These are phyloP conservation scores for Hyaloperonospora brassicae DNA, from an alignment of 352 stramenopile species.

Conservation along the genomic window DNA sequence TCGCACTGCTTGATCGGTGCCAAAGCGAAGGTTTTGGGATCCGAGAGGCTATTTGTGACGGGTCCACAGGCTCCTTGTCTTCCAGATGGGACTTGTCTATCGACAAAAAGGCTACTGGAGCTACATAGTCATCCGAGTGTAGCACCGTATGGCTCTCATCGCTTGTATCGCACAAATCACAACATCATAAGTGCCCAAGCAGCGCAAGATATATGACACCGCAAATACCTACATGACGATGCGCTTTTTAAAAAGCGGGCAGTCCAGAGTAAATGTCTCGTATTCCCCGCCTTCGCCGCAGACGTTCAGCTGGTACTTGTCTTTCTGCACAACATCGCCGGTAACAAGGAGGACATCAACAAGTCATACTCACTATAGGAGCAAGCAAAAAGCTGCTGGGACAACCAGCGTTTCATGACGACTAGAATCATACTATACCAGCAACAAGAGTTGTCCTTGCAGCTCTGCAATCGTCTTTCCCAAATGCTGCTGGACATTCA, in stretches of 20 bases:
- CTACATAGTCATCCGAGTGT: constrained; percentile 88
- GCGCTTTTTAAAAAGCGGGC: constrained; percentile 90
- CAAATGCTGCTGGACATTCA: constrained; percentile 81
- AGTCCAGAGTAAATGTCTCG: constrained; percentile 98
- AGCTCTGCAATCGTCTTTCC: constrained; percentile 83
- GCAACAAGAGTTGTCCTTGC: constrained; percentile 79
- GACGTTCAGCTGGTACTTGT: constrained; percentile 96
- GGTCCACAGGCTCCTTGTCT: constrained; percentile 58
- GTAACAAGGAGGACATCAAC: constrained; percentile 3
- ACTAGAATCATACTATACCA: constrained; percentile 32
- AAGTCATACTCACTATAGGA: not conserved
- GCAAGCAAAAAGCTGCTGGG: constrained; percentile 1
- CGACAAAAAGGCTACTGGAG: constrained; percentile 88
- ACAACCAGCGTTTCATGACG: not conserved
- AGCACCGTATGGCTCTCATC: constrained; percentile 90
- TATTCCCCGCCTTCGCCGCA: constrained; percentile 99
- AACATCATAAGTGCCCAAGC: not conserved
- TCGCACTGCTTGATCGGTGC: not conserved
- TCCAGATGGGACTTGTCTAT: constrained; percentile 88
- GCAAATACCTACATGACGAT: constrained; percentile 76
- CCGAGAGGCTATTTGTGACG: constrained; percentile 32
- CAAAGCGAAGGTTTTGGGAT: constrained; percentile 16
- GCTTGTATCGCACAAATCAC: constrained; percentile 18
- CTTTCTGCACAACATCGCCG: constrained; percentile 41
- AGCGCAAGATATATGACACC: not conserved